A percentile compares a stretch with the other conserved stretches of the same genome.
phyloP scores from a whole-genome alignment of 352 stramenopile species.

The Globisporangium iwayamae region DNA sequence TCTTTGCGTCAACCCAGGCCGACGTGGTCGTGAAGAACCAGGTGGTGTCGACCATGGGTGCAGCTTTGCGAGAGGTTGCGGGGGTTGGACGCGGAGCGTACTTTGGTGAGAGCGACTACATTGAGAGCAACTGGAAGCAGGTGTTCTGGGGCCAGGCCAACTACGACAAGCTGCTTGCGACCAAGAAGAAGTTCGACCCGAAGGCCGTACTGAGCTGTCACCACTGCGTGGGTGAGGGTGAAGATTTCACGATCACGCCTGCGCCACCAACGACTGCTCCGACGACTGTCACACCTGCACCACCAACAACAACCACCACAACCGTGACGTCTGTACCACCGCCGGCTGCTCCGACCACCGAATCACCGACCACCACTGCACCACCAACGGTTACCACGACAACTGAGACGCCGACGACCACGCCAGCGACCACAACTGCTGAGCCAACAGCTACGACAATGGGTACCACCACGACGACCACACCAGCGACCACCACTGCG shows the following conservation, averaged over 20 bases:
- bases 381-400: neutral
- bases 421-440: neutral
- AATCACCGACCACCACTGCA: neutral
- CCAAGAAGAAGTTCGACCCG: constrained; percentile 7
- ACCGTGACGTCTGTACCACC: neutral
- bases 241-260: neutral
- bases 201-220: neutral
- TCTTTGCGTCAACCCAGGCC: neutral
- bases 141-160: constrained; percentile 9
- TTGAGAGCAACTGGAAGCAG: constrained; percentile 2
- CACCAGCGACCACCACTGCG: neutral
- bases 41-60: constrained; percentile 3
- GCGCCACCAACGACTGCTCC: neutral
- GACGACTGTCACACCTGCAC: neutral
- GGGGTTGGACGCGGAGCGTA: neutral
- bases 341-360: neutral
- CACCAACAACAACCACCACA: neutral
- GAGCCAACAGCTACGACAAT: neutral
- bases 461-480: neutral
- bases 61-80: neutral
- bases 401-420: neutral
- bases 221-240: constrained; percentile 3
- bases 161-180: constrained; percentile 6
- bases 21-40: neutral
- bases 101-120: constrained; percentile 13